Conservation (phyloP, 2,329 filamentous ascomycete species). For the Diaporthe sp. region DNA sequence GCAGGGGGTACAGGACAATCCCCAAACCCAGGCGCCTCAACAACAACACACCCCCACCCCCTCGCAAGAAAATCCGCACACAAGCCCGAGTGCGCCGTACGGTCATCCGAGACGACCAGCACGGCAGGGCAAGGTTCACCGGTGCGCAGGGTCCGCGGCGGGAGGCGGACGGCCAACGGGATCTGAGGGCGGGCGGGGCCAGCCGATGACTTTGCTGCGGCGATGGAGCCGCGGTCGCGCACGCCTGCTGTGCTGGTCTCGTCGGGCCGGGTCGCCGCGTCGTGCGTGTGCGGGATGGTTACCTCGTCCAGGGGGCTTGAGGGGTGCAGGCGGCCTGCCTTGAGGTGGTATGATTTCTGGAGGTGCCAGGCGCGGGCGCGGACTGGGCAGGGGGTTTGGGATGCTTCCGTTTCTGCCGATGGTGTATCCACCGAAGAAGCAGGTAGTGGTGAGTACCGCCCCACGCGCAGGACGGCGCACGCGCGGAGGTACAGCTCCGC, state of each 20-base stretch:
- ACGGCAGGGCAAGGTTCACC: conserved; percentile 54
- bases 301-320: conserved; percentile 70
- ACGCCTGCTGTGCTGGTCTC: background rate
- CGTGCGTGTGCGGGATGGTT: conserved; percentile 64
- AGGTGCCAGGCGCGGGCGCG: conserved; percentile 73
- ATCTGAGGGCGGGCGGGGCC: conserved; percentile 49
- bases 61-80: conserved; percentile 70
- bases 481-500: conserved; percentile 71
- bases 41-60: conserved; percentile 71
- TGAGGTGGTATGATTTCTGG: conserved; percentile 73
- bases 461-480: conserved; percentile 77
- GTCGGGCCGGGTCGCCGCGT: conserved; percentile 10
- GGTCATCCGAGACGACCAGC: conserved; percentile 69
- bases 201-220: background rate
- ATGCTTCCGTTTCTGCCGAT: too few species aligned
- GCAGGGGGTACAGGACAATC: conserved; percentile 74
- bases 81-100: conserved; percentile 70
- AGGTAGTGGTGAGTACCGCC: conserved; percentile 66
- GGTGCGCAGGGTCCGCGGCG: conserved; percentile 47
- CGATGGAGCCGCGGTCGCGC: background rate
- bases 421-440: background rate
- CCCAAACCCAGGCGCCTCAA: conserved; percentile 74
- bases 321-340: conserved; percentile 62
- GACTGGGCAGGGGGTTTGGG: conserved; percentile 43
- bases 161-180: conserved; percentile 73